A percentile compares a stretch with the other conserved stretches of the same genome.
These are phyloP conservation scores for Pezicula neosporulosa DNA, from an alignment of 2,329 filamentous ascomycete species.

Conservation along the genomic window DNA sequence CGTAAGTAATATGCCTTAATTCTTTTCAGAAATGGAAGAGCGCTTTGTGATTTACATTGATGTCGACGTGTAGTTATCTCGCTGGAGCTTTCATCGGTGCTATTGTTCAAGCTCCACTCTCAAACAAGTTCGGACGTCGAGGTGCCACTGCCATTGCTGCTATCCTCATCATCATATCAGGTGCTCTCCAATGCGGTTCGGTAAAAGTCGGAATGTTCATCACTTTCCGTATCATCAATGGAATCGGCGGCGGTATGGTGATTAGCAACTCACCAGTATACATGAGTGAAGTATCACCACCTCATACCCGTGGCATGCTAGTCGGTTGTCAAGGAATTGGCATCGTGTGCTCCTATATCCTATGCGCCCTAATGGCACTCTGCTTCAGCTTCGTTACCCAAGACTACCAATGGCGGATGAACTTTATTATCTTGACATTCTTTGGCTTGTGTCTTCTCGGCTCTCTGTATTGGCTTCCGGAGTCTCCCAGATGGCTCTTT, in stretches of 20 bases:
- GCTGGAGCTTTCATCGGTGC: conserved; percentile 20
- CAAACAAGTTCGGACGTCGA: conserved; percentile 19
- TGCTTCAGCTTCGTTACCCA: conserved; percentile 21
- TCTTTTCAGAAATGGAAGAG: background rate
- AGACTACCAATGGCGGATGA: conserved; percentile 22
- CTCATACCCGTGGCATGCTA: conserved; percentile 24
- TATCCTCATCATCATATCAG: conserved; percentile 10
- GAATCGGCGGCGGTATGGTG: conserved; percentile 14
- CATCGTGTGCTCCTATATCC: conserved; percentile 25
- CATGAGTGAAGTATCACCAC: conserved; percentile 24
- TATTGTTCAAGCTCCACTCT: conserved; percentile 18
- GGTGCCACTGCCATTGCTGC: conserved; percentile 14
- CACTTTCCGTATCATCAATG: conserved; percentile 8
- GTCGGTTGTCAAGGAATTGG: conserved; percentile 28
- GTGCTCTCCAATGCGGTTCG: conserved; percentile 16
- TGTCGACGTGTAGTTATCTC: conserved; percentile 13
- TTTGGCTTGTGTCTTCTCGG: conserved; percentile 9
- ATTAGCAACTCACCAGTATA: conserved; percentile 14
- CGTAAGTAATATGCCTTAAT: conserved; percentile 3
- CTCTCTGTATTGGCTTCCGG: conserved; percentile 47
- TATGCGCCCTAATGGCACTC: conserved; percentile 14
- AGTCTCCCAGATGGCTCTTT: conserved; percentile 68
- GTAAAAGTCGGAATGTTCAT: conserved; percentile 11
- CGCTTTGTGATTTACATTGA: background rate
- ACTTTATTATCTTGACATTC: conserved; percentile 20